Evolutionary conservation across 768 basidiomycete genomes (phyloP).

Genomic region (Pisolithus sp.): DNA sequence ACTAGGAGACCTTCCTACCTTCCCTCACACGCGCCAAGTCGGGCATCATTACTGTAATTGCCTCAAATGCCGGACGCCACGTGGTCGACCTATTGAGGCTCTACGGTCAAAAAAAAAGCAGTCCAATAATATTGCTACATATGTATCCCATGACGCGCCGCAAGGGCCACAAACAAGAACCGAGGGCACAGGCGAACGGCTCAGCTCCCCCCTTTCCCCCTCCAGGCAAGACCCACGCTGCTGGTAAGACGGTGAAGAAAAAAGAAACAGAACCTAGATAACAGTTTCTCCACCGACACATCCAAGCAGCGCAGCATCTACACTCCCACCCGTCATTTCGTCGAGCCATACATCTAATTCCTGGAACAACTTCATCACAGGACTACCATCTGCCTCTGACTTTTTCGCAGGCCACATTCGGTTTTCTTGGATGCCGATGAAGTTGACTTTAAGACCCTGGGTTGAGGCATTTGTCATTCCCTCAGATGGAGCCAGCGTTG

Average conservation of each 20-base stretch:
- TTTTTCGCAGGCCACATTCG: constrained; percentile 79
- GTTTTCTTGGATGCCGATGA: constrained; percentile 75
- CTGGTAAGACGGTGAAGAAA: neutral
- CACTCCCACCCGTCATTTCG: constrained; percentile 50
- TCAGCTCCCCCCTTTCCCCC: no score
- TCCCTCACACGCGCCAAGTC: no score
- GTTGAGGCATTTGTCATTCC: constrained; percentile 1
- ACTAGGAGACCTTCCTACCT: no score
- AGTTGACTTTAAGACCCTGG: constrained; percentile 53
- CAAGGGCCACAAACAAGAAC: no score
- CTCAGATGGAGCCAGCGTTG: constrained; percentile 7
- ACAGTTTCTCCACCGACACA: constrained; percentile 58
- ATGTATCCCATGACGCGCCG: no score
- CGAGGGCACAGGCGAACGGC: no score
- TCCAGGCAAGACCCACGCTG: neutral
- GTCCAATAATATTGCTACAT: no score
- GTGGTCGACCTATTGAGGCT: no score
- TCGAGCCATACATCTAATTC: constrained; percentile 72
- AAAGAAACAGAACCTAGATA: constrained; percentile 22
- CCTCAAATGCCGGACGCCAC: no score
- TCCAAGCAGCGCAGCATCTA: constrained; percentile 65
- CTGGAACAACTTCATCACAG: constrained; percentile 70
- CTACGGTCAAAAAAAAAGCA: no score
- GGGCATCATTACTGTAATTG: no score
- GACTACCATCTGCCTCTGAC: constrained; percentile 40